A percentile compares a stretch with the other conserved stretches of the same genome.
These are phyloP conservation scores for Aspergillus hiratsukae DNA, from an alignment of 2,329 filamentous ascomycete species.

Conservation along the genomic window DNA sequence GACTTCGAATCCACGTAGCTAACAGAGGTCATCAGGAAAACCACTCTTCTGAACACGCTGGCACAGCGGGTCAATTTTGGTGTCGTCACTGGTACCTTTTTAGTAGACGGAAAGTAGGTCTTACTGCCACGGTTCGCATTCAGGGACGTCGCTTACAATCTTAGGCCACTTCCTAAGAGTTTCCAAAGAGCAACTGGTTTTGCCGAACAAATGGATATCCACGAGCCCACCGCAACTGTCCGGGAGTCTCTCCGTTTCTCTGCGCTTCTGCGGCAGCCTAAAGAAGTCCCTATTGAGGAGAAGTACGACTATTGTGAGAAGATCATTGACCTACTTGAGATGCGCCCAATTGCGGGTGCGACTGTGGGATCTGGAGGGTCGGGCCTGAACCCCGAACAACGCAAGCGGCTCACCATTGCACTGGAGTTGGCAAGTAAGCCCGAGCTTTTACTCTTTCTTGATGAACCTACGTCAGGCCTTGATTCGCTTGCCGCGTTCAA, in stretches of 20 bases:
- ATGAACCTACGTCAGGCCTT: constrained; percentile 61
- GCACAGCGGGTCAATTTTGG: constrained; percentile 45
- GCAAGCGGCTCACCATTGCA: constrained; percentile 63
- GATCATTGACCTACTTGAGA: constrained; percentile 65
- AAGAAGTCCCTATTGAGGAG: constrained; percentile 53
- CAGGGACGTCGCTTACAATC: constrained; percentile 6
- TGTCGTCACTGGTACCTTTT: constrained; percentile 40
- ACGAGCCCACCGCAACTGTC: constrained; percentile 63
- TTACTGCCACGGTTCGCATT: not conserved
- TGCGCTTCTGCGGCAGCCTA: constrained; percentile 59
- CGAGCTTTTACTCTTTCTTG: constrained; percentile 57
- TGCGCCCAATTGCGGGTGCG: constrained; percentile 63
- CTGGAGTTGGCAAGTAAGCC: constrained; percentile 61
- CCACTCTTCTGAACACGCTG: constrained; percentile 44
- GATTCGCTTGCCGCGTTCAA: constrained; percentile 66
- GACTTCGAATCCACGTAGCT: not conserved
- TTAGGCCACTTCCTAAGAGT: constrained; percentile 39
- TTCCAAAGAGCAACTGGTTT: constrained; percentile 54
- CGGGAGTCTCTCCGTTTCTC: constrained; percentile 64
- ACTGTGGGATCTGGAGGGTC: constrained; percentile 57
- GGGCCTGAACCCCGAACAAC: constrained; percentile 61
- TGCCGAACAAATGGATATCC: constrained; percentile 62
- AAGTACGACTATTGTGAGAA: constrained; percentile 66
- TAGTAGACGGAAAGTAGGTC: constrained; percentile 43
- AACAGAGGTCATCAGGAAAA: constrained; percentile 36